Evolutionary conservation across 495 filamentous ascomycete species (phyloP), one percentile per base, ranked within the genome.

Genomic region (Neurospora sp.): DNA sequence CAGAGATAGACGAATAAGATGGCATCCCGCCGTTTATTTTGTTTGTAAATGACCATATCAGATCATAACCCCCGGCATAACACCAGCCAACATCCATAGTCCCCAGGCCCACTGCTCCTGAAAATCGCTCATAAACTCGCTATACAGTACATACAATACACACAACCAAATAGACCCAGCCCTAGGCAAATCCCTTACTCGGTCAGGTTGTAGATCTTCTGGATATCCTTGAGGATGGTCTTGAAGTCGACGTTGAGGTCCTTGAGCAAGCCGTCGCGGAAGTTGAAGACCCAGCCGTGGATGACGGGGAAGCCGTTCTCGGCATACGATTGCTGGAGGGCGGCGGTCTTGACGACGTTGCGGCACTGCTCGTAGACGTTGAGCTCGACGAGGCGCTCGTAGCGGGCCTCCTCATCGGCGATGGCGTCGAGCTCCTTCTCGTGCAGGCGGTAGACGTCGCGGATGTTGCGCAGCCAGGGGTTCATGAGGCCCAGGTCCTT

Each of bases 391-490:
- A 90, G 81, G 39, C 89, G 84, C 74, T 89, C 77, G 74, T 88
- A 86, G 48, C 84, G 82, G 66, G 79, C 77, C 1, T 75, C 74
- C 54, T 84, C 83, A 71, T 86, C 83, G 31, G 73, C 6, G 71
- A 89, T 86, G 70, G 78, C 79, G 48, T 88, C 86, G 38, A 90
- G 82, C 79, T 90, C 88, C 70, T 77, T 79, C 78, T 88, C 87
- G 77, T 90, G 83, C 69, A 88, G 78, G 11, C 86, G 80, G 74
- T 89, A 89, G 39, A 90, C 87, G 74, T 89, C 89, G 17, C 88
- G 82, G 78, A 90, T 86, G 80, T 89, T 88, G 73, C 87, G 82
- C 62, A 90, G 83, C 88, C 88, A 90, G 24, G 85, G 83, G 80
- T 90, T 89, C 71, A 90, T 80, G 39, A 89, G 74, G 24, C 89